Conservation (phyloP, 352 stramenopile species). For the Globisporangium barbulae region DNA sequence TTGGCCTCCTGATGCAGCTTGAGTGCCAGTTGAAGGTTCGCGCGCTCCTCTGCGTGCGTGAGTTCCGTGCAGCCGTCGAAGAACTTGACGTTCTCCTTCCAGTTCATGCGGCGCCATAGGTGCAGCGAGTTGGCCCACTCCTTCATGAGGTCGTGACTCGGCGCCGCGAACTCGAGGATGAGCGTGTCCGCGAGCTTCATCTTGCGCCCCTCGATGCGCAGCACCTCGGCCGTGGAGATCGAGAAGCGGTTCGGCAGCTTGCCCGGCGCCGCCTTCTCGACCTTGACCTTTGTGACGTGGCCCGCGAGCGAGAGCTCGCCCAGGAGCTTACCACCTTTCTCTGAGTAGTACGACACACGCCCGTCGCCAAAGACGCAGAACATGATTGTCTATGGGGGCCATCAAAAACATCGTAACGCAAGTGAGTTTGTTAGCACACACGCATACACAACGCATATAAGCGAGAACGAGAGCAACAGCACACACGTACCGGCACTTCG, state of each 20-base stretch:
- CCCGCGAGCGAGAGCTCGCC: constrained; percentile 62
- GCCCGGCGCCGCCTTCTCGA: constrained; percentile 54
- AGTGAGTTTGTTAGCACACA: neutral
- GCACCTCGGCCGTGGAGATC: constrained; percentile 58
- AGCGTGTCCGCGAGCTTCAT: constrained; percentile 74
- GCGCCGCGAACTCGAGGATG: constrained; percentile 65
- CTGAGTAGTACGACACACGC: constrained; percentile 65
- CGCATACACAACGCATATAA: constrained; percentile 5
- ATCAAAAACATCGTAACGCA: neutral
- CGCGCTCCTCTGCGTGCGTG: constrained; percentile 53
- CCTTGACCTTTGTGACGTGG: constrained; percentile 72
- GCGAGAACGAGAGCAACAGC: constrained; percentile 4
- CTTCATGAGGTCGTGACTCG: constrained; percentile 78
- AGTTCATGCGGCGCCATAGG: constrained; percentile 84
- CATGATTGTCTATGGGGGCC: constrained; percentile 37
- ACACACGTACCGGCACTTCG: constrained; percentile 42
- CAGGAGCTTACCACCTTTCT: constrained; percentile 67
- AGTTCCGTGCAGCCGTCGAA: constrained; percentile 57
- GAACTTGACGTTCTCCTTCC: constrained; percentile 86
- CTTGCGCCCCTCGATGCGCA: constrained; percentile 70
- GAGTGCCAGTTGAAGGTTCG: constrained; percentile 51
- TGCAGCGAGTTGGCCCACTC: constrained; percentile 84
- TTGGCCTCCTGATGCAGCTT: constrained; percentile 55
- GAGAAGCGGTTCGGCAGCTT: constrained; percentile 79
- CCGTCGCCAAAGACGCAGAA: constrained; percentile 82